These are phyloP conservation scores for Phialophora tarda DNA, from an alignment of 2,329 filamentous ascomycete genomes.

Conservation along the genomic window DNA sequence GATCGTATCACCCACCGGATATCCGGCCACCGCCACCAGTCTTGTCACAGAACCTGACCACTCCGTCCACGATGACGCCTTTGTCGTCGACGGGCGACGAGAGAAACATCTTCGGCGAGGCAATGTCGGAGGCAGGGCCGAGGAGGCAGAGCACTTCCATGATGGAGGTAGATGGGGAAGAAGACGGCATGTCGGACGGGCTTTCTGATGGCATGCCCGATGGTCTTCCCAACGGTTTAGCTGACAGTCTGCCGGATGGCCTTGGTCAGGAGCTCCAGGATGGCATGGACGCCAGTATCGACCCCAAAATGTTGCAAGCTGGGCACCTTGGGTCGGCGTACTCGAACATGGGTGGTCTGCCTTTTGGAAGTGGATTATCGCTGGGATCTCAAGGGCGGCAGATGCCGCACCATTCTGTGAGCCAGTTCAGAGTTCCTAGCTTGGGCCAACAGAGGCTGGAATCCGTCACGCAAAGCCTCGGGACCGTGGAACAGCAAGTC, in stretches of 20 bases:
- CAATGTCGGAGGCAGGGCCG: constrained; percentile 4
- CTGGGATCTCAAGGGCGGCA: constrained; percentile 1
- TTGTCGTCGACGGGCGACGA: constrained; percentile 8
- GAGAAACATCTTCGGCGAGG: constrained; percentile 7
- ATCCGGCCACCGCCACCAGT: constrained; percentile 18
- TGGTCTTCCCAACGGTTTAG: neutral
- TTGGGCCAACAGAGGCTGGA: constrained; percentile 4
- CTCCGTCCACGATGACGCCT: constrained; percentile 15
- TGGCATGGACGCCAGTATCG: constrained; percentile 12
- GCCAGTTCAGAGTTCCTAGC: neutral
- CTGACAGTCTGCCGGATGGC: neutral
- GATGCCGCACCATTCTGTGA: neutral
- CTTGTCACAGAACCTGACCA: constrained; percentile 6
- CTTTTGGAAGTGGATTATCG: constrained; percentile 4
- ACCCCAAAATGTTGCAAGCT: constrained; percentile 24
- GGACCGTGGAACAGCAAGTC: neutral
- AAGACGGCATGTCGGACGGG: constrained; percentile 6
- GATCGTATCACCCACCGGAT: constrained; percentile 30
- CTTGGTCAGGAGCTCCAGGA: constrained; percentile 13
- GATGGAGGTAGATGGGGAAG: constrained; percentile 9
- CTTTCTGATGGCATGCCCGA: neutral
- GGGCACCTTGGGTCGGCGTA: constrained; percentile 15
- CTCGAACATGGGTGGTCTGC: constrained; percentile 10
- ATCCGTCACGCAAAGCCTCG: neutral
- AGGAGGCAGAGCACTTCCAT: neutral